Conservation (phyloP, 192 early-diverging fungal genomes). For the Coemansia sp. region DNA sequence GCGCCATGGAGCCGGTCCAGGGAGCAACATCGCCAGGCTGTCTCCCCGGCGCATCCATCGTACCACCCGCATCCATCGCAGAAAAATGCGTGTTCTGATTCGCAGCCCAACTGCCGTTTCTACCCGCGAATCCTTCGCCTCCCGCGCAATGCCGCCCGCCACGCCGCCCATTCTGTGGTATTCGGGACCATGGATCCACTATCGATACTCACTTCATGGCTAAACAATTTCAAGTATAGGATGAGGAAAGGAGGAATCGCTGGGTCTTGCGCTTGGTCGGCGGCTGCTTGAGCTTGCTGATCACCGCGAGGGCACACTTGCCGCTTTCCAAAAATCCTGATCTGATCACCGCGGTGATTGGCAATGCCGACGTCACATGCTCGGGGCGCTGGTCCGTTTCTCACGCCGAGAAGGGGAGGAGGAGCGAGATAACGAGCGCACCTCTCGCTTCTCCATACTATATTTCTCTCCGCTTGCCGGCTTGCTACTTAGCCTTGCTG, state of each 20-base stretch:
- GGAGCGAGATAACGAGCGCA: too few species aligned
- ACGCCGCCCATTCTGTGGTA: too few species aligned
- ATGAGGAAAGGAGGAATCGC: constrained; percentile 3
- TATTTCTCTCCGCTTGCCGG: too few species aligned
- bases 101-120: too few species aligned
- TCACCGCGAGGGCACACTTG: too few species aligned
- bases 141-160: not conserved
- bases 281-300: not conserved
- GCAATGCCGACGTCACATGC: constrained; percentile 3
- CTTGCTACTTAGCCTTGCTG: too few species aligned
- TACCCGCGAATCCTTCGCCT: not conserved
- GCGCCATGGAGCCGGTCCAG: too few species aligned
- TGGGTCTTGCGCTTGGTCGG: not conserved
- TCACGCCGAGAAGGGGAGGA: too few species aligned
- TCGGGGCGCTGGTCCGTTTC: not conserved
- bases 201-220: constrained; percentile 24
- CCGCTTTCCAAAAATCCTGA: not conserved
- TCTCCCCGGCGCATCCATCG: not conserved
- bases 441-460: not conserved
- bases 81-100: not conserved
- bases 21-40: too few species aligned
- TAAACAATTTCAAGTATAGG: not conserved
- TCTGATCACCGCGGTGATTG: not conserved
- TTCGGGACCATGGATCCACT: not conserved
- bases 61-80: not conserved